phyloP scores from a whole-genome alignment of 345 rosid genomes.

The Pugionium dolabratum region DNA sequence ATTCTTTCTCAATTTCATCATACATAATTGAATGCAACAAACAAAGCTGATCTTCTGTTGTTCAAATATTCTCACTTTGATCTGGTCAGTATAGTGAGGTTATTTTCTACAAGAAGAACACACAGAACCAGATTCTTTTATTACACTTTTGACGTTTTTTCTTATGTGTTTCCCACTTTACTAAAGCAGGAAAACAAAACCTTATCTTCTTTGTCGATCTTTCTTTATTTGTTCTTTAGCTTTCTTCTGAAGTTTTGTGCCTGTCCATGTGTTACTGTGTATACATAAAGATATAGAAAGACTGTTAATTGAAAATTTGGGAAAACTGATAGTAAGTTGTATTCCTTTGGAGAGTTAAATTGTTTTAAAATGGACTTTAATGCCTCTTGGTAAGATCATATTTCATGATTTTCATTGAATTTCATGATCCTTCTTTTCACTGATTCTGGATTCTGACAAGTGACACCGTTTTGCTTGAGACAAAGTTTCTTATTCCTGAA shows the following conservation, averaged over 20 bases:
- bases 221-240: slow-evolving; percentile 26
- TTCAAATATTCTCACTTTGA: slow-evolving; percentile 20
- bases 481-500: background rate
- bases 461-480: background rate
- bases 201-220: slow-evolving; percentile 22
- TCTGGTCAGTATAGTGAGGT: background rate
- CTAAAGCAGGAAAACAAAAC: slow-evolving; percentile 18
- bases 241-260: slow-evolving; percentile 21
- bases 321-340: slow-evolving; percentile 14
- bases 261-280: slow-evolving; percentile 22
- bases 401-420: background rate
- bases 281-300: slow-evolving; percentile 7
- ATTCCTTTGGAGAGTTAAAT: background rate
- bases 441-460: background rate
- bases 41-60: slow-evolving; percentile 5
- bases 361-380: background rate
- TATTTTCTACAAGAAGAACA: slow-evolving; percentile 24
- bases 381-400: background rate
- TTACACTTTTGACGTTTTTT: background rate
- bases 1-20: background rate
- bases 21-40: background rate
- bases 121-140: slow-evolving; percentile 33
- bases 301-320: background rate
- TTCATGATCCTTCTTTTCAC: background rate
- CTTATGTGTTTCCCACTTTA: slow-evolving; percentile 21